Evolutionary conservation across 2,329 filamentous ascomycete genomes (phyloP).

Genomic region (Aulographum hederae): DNA sequence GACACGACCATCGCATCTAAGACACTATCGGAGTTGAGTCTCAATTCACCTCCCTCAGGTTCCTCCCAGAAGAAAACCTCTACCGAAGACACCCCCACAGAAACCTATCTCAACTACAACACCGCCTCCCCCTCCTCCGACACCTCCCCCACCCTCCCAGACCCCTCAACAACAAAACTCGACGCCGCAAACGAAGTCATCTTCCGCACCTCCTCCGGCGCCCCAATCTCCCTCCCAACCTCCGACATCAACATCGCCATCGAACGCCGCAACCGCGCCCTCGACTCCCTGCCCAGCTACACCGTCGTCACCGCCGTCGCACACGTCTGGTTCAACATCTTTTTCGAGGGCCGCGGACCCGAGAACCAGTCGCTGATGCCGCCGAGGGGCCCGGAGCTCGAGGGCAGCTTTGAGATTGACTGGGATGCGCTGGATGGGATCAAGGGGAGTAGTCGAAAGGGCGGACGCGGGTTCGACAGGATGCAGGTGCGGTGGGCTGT

Average conservation of each 20-base stretch:
- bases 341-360: conserved; percentile 61
- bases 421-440: conserved; percentile 83
- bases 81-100: neutral
- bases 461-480: conserved; percentile 62
- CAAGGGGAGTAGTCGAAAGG: conserved; percentile 73
- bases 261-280: conserved; percentile 47
- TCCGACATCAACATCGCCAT: conserved; percentile 84
- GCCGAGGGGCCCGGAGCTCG: neutral
- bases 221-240: conserved; percentile 52
- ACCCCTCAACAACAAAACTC: too few relatives aligned
- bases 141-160: neutral
- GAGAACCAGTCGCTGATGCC: neutral
- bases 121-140: neutral
- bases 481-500: conserved; percentile 71
- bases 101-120: too few relatives aligned
- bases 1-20: conserved; percentile 6
- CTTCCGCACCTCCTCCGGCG: conserved; percentile 43
- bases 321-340: conserved; percentile 94
- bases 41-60: neutral
- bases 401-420: conserved; percentile 49
- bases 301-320: conserved; percentile 87
- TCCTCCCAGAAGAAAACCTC: too few relatives aligned
- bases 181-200: conserved; percentile 44
- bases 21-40: neutral
- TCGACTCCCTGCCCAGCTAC: neutral